A percentile compares a stretch with the other conserved stretches of the same genome.
These are phyloP conservation scores for Beauveria sp. DNA, from an alignment of 2,329 filamentous ascomycete species.

Conservation along the genomic window DNA sequence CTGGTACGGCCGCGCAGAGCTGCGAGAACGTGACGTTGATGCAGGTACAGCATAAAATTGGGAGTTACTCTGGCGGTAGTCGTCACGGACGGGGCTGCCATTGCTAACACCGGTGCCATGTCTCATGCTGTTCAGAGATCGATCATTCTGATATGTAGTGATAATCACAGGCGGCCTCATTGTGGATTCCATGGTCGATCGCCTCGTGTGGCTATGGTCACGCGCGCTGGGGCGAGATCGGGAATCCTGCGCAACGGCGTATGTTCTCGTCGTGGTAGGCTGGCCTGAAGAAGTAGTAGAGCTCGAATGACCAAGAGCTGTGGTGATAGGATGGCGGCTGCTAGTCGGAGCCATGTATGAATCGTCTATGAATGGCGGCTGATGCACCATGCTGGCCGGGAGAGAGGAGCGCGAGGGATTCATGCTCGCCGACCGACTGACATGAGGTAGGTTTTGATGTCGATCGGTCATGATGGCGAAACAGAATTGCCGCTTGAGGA, in stretches of 20 bases:
- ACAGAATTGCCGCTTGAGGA: neutral
- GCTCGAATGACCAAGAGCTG: constrained; percentile 26
- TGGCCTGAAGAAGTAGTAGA: constrained; percentile 26
- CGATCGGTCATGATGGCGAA: constrained; percentile 37
- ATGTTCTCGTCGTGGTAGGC: constrained; percentile 44
- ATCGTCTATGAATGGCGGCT: constrained; percentile 43
- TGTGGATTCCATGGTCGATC: constrained; percentile 43
- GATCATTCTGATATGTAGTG: constrained; percentile 42
- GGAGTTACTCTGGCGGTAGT: constrained; percentile 43
- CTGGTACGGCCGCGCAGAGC: constrained; percentile 39
- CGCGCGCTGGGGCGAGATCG: constrained; percentile 38
- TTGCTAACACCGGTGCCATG: constrained; percentile 28
- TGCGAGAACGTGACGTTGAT: constrained; percentile 33
- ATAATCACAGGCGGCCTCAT: constrained; percentile 48
- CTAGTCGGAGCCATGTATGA: constrained; percentile 44
- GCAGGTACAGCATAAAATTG: constrained; percentile 22
- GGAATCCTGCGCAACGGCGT: constrained; percentile 47
- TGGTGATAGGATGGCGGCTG: constrained; percentile 24
- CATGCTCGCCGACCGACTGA: constrained; percentile 36
- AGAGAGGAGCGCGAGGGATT: constrained; percentile 47
- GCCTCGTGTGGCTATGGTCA: constrained; percentile 40
- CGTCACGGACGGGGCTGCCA: constrained; percentile 43
- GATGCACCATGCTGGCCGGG: constrained; percentile 43
- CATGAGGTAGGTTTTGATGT: constrained; percentile 31
- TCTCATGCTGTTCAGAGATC: constrained; percentile 31